phyloP scores from a whole-genome alignment of 306 rosid genomes.

The Cyclanthera cordifolia region DNA sequence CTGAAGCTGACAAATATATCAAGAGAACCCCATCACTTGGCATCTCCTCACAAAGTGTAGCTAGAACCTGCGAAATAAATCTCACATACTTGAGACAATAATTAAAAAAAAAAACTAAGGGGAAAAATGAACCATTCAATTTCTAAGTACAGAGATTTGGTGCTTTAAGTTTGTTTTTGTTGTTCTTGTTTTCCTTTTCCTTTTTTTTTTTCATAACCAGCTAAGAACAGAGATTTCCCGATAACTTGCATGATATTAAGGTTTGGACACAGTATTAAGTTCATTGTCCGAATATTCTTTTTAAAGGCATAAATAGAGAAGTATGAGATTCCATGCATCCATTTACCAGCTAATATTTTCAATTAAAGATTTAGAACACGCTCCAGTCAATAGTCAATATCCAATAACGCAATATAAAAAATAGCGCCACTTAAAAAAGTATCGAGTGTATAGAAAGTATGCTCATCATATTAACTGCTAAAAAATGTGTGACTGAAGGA shows the following conservation, averaged over 20 bases:
- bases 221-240: not conserved
- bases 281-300: not conserved
- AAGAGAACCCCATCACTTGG: conserved; percentile 81
- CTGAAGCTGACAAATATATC: conserved; percentile 87
- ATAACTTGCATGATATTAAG: not conserved
- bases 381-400: not conserved
- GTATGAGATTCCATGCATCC: not conserved
- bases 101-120: not conserved
- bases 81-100: conserved; percentile 7
- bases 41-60: conserved; percentile 95
- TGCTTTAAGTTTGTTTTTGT: no score
- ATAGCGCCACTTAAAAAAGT: no score
- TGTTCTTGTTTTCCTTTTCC: no score
- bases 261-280: not conserved
- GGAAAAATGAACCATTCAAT: conserved; percentile 1
- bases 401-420: not conserved
- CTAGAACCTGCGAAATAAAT: conserved; percentile 53
- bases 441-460: not conserved
- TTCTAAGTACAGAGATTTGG: not conserved
- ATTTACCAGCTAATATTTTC: not conserved
- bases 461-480: conserved; percentile 60
- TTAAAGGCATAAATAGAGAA: not conserved
- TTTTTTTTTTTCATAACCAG: not conserved
- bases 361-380: not conserved
- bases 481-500: conserved; percentile 73